Conservation (phyloP, 306 rosid genomes). For the Malus asiatica region DNA sequence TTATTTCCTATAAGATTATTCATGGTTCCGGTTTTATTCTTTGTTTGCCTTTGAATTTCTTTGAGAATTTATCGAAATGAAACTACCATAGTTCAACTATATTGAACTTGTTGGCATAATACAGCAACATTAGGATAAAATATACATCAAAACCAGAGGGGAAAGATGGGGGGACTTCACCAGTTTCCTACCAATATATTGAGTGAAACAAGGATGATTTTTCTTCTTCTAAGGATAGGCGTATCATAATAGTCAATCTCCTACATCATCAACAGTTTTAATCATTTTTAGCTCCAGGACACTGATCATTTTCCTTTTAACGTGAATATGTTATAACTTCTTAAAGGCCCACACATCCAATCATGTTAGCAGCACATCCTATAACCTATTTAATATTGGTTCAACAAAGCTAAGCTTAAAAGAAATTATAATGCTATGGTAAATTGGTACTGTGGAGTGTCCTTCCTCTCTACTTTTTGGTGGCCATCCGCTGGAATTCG, state of each 20-base stretch:
- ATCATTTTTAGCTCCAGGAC: background rate
- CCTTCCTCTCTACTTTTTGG: background rate
- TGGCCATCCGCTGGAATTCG: background rate
- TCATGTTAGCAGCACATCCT: background rate
- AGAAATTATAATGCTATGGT: background rate
- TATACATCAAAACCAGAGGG: background rate
- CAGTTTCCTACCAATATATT: background rate
- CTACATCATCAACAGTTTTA: background rate
- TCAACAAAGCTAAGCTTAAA: background rate
- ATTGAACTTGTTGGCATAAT: background rate
- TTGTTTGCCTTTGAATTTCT: background rate
- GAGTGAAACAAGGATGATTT: background rate
- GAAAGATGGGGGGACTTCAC: background rate
- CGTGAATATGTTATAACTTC: background rate
- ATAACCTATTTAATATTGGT: background rate
- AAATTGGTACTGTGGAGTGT: background rate
- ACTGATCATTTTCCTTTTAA: background rate
- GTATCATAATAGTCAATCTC: background rate
- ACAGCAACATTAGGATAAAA: background rate
- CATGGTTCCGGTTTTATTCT: background rate
- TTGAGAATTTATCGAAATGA: background rate
- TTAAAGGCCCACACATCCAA: slow-evolving; percentile 14
- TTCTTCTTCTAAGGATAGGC: background rate
- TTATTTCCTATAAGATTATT: background rate
- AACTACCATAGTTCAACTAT: background rate